These are phyloP conservation scores for Phytophthora hybrid DNA, from an alignment of 352 stramenopile species.

Conservation along the genomic window DNA sequence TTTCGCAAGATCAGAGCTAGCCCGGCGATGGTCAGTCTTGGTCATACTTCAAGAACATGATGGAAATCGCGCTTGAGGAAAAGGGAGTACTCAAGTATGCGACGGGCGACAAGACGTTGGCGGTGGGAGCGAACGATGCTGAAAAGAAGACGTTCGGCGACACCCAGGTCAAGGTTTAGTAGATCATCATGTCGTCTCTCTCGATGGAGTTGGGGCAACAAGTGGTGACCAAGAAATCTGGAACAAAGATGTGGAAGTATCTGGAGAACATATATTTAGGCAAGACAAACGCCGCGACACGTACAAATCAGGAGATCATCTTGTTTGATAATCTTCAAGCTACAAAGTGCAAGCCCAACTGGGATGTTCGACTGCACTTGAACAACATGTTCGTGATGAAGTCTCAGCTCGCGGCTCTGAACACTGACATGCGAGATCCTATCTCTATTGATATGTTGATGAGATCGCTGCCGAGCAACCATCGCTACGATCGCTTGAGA, in stretches of 20 bases:
- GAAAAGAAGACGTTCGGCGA: neutral
- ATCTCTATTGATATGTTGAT: conserved; percentile 15
- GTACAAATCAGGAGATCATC: conserved; percentile 24
- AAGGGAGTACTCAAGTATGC: neutral
- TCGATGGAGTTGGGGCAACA: neutral
- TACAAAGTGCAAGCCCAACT: conserved; percentile 16
- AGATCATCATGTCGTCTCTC: neutral
- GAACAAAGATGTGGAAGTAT: conserved; percentile 11
- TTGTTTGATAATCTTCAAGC: conserved; percentile 23
- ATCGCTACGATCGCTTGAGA: neutral
- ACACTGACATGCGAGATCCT: conserved; percentile 5
- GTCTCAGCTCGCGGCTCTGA: conserved; percentile 4
- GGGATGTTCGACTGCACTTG: conserved; percentile 12
- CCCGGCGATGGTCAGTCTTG: no score
- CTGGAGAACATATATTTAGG: conserved; percentile 5
- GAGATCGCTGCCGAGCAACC: neutral
- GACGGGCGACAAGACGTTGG: neutral
- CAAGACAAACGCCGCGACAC: conserved; percentile 9
- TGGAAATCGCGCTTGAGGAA: neutral
- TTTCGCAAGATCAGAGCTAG: no score
- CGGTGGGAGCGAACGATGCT: neutral
- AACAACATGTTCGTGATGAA: conserved; percentile 19
- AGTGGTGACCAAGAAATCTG: conserved; percentile 11
- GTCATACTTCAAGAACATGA: neutral
- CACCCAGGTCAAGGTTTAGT: neutral